These are phyloP conservation scores for Myxozyma mucilagina DNA, from an alignment of 805 yeast genomes.

Conservation along the genomic window DNA sequence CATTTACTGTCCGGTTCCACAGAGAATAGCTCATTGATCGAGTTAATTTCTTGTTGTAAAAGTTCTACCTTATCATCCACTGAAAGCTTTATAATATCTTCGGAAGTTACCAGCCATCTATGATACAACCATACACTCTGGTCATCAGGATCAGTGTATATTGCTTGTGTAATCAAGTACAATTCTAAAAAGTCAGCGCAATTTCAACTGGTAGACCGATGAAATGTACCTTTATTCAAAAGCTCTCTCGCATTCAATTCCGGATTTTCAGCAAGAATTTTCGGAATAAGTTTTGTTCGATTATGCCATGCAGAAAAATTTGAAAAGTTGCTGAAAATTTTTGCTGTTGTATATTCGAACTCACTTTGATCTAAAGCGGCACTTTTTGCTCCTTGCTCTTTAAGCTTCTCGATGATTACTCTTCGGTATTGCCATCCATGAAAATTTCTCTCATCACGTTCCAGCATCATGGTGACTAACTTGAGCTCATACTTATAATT, in stretches of 20 bases:
- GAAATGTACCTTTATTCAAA: slow-evolving; percentile 7
- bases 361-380: slow-evolving; percentile 50
- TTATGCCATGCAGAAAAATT: slow-evolving; percentile 97
- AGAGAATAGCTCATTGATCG: slow-evolving; percentile 63
- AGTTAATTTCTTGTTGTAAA: slow-evolving; percentile 48
- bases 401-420: slow-evolving; percentile 52
- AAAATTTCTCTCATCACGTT: slow-evolving; percentile 75
- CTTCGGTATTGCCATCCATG: slow-evolving; percentile 97
- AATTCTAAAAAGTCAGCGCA: slow-evolving; percentile 54
- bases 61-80: slow-evolving; percentile 43
- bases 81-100: slow-evolving; percentile 38
- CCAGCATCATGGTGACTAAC: slow-evolving; percentile 66
- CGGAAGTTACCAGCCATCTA: slow-evolving; percentile 64
- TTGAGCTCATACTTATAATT: slow-evolving; percentile 73
- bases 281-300: slow-evolving; percentile 67
- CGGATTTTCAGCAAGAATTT: slow-evolving; percentile 43
- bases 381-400: slow-evolving; percentile 31
- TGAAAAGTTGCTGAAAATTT: slow-evolving; percentile 80
- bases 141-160: slow-evolving; percentile 91
- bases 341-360: slow-evolving; percentile 71
- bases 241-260: slow-evolving; percentile 33
- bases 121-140: slow-evolving; percentile 90
- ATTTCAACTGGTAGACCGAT: background rate
- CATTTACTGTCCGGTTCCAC: slow-evolving; percentile 70
- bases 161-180: slow-evolving; percentile 71